phyloP scores from a whole-genome alignment of 2,329 filamentous ascomycete species.

The Trichophyton benhamiae region DNA sequence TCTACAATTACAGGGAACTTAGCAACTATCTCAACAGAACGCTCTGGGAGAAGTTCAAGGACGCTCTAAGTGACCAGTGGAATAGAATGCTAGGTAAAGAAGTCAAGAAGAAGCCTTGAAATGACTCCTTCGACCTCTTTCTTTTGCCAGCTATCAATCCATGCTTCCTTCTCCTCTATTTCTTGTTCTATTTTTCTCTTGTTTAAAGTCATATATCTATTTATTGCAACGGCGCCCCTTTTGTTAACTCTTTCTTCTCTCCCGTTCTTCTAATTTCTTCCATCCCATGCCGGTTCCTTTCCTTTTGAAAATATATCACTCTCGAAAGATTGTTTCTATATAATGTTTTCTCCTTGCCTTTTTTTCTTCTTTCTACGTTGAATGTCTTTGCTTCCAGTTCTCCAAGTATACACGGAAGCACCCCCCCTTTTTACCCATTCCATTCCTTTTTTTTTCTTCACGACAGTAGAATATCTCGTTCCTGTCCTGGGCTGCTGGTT shows the following conservation, averaged over 20 bases:
- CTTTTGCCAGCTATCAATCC: not conserved
- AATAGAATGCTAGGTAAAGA: slow-evolving; percentile 16
- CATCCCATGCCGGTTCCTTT: not conserved
- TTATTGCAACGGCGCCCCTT: not conserved
- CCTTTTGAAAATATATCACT: not conserved
- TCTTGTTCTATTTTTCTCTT: not conserved
- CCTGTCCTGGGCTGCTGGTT: not conserved
- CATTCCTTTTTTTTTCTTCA: not conserved
- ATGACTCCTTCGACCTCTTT: not conserved
- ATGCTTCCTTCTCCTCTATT: not conserved
- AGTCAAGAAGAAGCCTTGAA: slow-evolving; percentile 8
- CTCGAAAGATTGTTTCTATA: not conserved
- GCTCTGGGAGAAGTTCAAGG: slow-evolving; percentile 55
- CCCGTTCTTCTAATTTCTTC: too few species aligned
- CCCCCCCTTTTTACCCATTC: not conserved
- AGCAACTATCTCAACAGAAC: slow-evolving; percentile 82
- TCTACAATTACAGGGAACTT: slow-evolving; percentile 87
- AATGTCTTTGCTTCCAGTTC: not conserved
- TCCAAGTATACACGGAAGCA: not conserved
- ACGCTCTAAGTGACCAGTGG: slow-evolving; percentile 17
- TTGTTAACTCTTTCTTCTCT: not conserved
- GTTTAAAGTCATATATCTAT: not conserved
- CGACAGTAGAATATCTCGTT: not conserved
- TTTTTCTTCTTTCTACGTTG: not conserved
- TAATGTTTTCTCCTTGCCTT: not conserved